These are phyloP conservation scores for Geotrichum restrictum DNA, from an alignment of 1,139 yeast species.

Conservation along the genomic window DNA sequence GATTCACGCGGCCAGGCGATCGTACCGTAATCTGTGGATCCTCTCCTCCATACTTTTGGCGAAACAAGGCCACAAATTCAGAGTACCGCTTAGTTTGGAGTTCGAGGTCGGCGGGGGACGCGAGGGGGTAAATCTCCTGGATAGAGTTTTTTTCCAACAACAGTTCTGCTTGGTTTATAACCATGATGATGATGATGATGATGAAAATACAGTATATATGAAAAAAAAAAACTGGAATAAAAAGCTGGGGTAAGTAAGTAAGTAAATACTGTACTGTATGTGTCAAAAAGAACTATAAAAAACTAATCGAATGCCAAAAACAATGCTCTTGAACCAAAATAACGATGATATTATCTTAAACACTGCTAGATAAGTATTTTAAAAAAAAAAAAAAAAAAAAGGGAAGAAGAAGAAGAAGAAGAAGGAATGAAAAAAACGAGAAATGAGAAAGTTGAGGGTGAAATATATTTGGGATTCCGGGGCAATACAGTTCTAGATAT, in stretches of 20 bases:
- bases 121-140: conserved; percentile 15
- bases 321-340: too few species aligned
- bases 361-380: too few species aligned
- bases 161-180: conserved; percentile 3
- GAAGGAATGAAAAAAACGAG: too few species aligned
- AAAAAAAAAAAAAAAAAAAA: too few species aligned
- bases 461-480: background rate
- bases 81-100: conserved; percentile 13
- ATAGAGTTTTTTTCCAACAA: conserved; percentile 13
- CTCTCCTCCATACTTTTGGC: conserved; percentile 14
- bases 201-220: background rate
- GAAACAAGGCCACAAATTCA: conserved; percentile 1
- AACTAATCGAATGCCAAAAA: too few species aligned
- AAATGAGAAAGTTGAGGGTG: background rate
- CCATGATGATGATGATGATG: background rate
- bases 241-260: background rate
- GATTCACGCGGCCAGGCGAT: conserved; percentile 71
- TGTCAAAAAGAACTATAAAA: too few species aligned
- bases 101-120: conserved; percentile 10
- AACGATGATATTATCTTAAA: too few species aligned
- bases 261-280: too few species aligned
- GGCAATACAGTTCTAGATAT: too few species aligned
- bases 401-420: too few species aligned
- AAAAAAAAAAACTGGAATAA: background rate
- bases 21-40: conserved; percentile 50